Evolutionary conservation across 2,329 filamentous ascomycete species (phyloP), one percentile per base, ranked within the genome.

Genomic region (Ampelomyces quisqualis): DNA sequence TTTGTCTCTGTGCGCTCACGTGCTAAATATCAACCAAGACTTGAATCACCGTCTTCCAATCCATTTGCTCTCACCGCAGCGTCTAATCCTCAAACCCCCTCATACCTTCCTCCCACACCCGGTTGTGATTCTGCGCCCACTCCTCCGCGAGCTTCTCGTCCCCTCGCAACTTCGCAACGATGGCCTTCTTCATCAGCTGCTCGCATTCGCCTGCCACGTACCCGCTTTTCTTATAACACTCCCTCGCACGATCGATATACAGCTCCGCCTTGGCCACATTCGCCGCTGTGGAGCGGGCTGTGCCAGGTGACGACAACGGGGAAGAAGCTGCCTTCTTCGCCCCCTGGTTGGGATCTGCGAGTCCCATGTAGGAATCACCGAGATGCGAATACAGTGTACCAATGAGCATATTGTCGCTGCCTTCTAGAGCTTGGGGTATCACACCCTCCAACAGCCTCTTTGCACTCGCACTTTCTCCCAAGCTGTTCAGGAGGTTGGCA

Each of bases 181-280:
- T 82, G 3, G 86, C 85, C 69, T 88, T 90, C 74, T 93, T 93
- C 14, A 85, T 84, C 71, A 90, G 78, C 74, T 87, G 82, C 67
- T 90, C 85, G 58, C 87, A 84, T 68, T 88, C 84, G 38, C 81
- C 82, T n/a, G 73, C 70, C 10, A 83, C 70, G 61, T 87, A 86
- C 60, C 87, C 82, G 10, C 88, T 73, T 32, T 74, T 76, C 28
- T 81, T 79, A 62, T 80, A 94, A 47, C 68, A 63, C 34, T 66
- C 58, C 24, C 58, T 44, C 8, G 66, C 62, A n/a, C 58, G 48
- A 26, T 70, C 66, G 30, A 68, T 62, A 47, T 64, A 67, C 23
- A 64, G 22, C 34, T 66, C 64, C 1, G 65, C 65, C 14, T 56
- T 60, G 11, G 52, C 60, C 7, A 69, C 49, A 13, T 58, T 52